These are phyloP conservation scores for Pelomyxa schiedti DNA, from an alignment of 78 protist genomes.

Conservation along the genomic window DNA sequence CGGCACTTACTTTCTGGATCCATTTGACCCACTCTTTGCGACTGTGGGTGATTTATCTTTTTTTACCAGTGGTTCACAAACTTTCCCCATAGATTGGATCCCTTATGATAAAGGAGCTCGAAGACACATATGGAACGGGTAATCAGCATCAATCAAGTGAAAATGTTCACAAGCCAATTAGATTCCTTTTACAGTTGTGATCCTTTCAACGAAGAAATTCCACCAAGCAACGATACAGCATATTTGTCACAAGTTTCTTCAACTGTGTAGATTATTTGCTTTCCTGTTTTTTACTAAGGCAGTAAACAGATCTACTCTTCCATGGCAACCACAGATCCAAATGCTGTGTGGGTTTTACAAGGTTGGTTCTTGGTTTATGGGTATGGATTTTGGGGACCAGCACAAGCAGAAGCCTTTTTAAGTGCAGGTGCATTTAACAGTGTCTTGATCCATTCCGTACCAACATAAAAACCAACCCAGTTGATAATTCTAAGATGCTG, in stretches of 20 bases:
- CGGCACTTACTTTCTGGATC: constrained; percentile 31
- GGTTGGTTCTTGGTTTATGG: constrained; percentile 63
- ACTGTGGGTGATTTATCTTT: too few species aligned
- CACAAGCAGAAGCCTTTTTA: constrained; percentile 46
- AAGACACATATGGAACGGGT: constrained; percentile 31
- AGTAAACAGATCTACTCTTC: too few species aligned
- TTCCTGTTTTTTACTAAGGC: too few species aligned
- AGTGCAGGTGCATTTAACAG: constrained; percentile 53
- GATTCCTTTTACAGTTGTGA: constrained; percentile 65
- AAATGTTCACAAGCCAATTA: constrained; percentile 53
- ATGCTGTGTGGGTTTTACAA: constrained; percentile 73
- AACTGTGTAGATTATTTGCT: constrained; percentile 6
- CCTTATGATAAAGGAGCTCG: too few species aligned
- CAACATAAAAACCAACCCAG: too few species aligned
- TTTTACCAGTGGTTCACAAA: too few species aligned
- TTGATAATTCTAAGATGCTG: too few species aligned
- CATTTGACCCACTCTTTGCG: constrained; percentile 49
- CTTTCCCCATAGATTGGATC: too few species aligned
- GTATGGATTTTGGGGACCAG: constrained; percentile 42
- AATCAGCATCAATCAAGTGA: constrained; percentile 13
- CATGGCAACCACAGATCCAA: constrained; percentile 52
- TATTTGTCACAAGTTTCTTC: constrained; percentile 13
- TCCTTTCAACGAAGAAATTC: constrained; percentile 64
- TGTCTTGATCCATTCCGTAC: too few species aligned
- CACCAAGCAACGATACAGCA: constrained; percentile 17